A percentile compares a stretch with the other conserved stretches of the same genome.
phyloP scores from a whole-genome alignment of 2,329 filamentous ascomycete species.

The Penicillium sp. region DNA sequence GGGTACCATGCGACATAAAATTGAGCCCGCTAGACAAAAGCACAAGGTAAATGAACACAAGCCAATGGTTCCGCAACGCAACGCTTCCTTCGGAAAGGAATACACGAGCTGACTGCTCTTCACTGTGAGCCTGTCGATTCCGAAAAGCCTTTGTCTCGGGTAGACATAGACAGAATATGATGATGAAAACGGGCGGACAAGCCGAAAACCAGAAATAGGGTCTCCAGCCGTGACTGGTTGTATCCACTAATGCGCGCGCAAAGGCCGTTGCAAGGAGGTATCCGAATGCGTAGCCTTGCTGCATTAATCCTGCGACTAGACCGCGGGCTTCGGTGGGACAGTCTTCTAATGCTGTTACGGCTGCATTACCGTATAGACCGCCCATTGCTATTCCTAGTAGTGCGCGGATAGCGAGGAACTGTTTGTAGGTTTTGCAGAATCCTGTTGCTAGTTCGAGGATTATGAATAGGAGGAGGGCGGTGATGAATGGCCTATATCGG shows the following conservation, averaged over 20 bases:
- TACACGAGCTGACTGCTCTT: slow-evolving; percentile 6
- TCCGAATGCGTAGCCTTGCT: slow-evolving; percentile 36
- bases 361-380: slow-evolving; percentile 34
- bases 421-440: slow-evolving; percentile 34
- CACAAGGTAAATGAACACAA: slow-evolving; percentile 39
- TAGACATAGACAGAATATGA: slow-evolving; percentile 69
- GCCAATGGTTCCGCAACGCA: slow-evolving; percentile 34
- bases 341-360: slow-evolving; percentile 42
- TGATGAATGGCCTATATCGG: neutral
- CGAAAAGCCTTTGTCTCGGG: slow-evolving; percentile 72
- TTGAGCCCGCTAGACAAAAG: slow-evolving; percentile 40
- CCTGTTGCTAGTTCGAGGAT: slow-evolving; percentile 39
- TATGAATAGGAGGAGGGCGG: slow-evolving; percentile 26
- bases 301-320: slow-evolving; percentile 37
- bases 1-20: slow-evolving; percentile 35
- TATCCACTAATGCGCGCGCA: slow-evolving; percentile 36
- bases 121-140: slow-evolving; percentile 19
- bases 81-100: slow-evolving; percentile 11
- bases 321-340: slow-evolving; percentile 41
- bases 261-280: slow-evolving; percentile 39
- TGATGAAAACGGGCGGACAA: slow-evolving; percentile 47
- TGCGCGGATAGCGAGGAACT: slow-evolving; percentile 39
- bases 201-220: slow-evolving; percentile 40
- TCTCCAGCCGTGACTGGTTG: slow-evolving; percentile 37
- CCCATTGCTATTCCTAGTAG: slow-evolving; percentile 44